These are phyloP conservation scores for Dothideomycetes sp. DNA, from an alignment of 2,329 filamentous ascomycete genomes.

Conservation along the genomic window DNA sequence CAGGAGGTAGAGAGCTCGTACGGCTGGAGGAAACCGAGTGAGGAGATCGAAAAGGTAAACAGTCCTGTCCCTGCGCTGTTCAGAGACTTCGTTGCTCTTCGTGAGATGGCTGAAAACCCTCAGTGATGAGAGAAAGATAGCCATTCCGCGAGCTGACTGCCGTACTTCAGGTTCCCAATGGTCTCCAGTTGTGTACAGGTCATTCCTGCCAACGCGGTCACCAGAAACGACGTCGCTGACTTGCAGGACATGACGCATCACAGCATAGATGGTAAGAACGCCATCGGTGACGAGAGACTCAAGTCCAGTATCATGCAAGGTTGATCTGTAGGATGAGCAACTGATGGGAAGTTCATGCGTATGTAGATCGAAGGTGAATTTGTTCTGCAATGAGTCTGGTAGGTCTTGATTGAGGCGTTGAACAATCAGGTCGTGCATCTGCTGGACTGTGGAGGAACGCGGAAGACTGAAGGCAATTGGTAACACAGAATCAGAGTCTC, in stretches of 20 bases:
- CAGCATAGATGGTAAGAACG: conserved; percentile 23
- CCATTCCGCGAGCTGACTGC: conserved; percentile 27
- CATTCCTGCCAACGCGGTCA: conserved; percentile 17
- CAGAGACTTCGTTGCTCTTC: conserved; percentile 22
- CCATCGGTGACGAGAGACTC: conserved; percentile 18
- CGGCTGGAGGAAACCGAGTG: conserved; percentile 26
- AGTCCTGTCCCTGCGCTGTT: neutral
- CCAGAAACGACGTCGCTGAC: neutral
- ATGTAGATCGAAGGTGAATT: conserved; percentile 22
- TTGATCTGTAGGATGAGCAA: conserved; percentile 16
- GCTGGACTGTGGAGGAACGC: conserved; percentile 16
- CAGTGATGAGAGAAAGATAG: conserved; percentile 29
- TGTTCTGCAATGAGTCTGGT: conserved; percentile 10
- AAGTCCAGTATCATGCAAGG: conserved; percentile 18
- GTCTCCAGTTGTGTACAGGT: conserved; percentile 20
- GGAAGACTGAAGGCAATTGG: conserved; percentile 17
- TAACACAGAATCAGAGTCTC: conserved; percentile 12
- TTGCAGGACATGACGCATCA: conserved; percentile 17
- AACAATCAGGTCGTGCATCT: conserved; percentile 21
- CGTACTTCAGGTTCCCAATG: conserved; percentile 23
- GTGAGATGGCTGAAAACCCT: conserved; percentile 23
- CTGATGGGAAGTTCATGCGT: conserved; percentile 24
- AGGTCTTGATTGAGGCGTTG: conserved; percentile 19
- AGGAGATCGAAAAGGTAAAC: conserved; percentile 26
- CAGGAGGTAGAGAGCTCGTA: conserved; percentile 27